phyloP scores from a whole-genome alignment of 371 early-diverging fungal genomes.

The Mortierella sp. region DNA sequence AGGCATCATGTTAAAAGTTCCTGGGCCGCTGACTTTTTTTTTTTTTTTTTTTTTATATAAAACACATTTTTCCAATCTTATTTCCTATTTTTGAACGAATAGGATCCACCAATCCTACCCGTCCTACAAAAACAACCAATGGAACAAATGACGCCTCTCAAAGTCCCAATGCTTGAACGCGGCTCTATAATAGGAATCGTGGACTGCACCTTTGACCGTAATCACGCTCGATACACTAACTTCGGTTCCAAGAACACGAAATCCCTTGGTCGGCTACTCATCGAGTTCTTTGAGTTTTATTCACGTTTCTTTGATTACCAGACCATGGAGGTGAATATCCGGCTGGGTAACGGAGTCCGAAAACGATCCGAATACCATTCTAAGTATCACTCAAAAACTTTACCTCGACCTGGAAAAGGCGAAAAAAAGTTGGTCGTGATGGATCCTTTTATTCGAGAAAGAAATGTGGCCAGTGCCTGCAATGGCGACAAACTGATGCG shows the following conservation, averaged over 20 bases:
- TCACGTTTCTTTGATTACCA: constrained; percentile 46
- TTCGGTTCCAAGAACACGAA: constrained; percentile 41
- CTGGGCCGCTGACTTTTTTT: too few relatives aligned
- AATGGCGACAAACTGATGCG: constrained; percentile 11
- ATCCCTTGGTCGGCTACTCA: constrained; percentile 38
- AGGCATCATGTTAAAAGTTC: too few relatives aligned
- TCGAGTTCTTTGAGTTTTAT: constrained; percentile 48
- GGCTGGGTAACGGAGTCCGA: constrained; percentile 32
- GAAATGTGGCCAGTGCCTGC: constrained; percentile 39
- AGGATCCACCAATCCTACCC: constrained; percentile 43
- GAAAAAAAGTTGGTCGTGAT: constrained; percentile 42
- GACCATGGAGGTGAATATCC: constrained; percentile 50
- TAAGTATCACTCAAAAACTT: constrained; percentile 1
- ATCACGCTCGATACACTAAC: constrained; percentile 18
- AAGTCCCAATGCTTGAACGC: constrained; percentile 20
- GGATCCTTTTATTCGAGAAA: constrained; percentile 46
- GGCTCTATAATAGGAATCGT: constrained; percentile 19
- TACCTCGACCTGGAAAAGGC: constrained; percentile 16
- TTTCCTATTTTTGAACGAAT: not conserved
- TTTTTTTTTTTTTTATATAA: not conserved
- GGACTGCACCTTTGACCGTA: constrained; percentile 40
- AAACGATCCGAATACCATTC: constrained; percentile 1
- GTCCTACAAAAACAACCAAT: constrained; percentile 26
- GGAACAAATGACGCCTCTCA: constrained; percentile 21
- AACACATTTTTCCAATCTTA: not conserved